phyloP scores from a whole-genome alignment of 345 rosid genomes.

The Citrus hindsii region DNA sequence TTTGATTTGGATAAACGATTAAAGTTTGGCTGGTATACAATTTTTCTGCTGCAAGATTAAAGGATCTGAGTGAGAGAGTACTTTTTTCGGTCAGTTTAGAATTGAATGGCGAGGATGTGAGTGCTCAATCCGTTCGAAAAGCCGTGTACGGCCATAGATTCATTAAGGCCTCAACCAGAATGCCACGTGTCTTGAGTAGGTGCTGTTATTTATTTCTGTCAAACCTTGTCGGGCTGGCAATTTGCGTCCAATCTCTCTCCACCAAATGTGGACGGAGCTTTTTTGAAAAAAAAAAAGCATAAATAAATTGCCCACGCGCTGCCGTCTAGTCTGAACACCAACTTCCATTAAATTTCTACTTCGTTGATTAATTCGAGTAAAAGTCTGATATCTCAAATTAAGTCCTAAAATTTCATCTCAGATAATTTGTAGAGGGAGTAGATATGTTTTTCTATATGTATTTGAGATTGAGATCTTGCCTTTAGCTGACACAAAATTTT shows the following conservation, averaged over 20 bases:
- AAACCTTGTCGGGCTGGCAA: slow-evolving; percentile 36
- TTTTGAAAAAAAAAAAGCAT: background rate
- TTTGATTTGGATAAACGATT: too few species aligned
- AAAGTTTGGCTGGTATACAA: too few species aligned
- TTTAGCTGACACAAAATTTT: too few species aligned
- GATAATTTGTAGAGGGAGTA: too few species aligned
- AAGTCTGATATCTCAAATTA: too few species aligned
- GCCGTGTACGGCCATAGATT: slow-evolving; percentile 8
- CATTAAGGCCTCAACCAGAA: background rate
- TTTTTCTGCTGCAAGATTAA: too few species aligned
- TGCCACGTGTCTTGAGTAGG: slow-evolving; percentile 27
- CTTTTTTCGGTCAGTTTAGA: too few species aligned
- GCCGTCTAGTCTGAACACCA: background rate
- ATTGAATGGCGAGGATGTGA: background rate
- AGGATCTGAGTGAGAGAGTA: too few species aligned
- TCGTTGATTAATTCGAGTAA: too few species aligned
- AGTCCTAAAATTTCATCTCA: too few species aligned
- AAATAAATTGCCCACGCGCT: slow-evolving; percentile 3
- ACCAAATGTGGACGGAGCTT: background rate
- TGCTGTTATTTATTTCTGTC: slow-evolving; percentile 30
- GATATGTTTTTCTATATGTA: too few species aligned
- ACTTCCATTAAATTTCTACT: background rate
- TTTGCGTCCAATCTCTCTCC: background rate
- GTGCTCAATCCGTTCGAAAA: background rate
- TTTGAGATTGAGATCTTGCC: too few species aligned